Conservation (phyloP, 2,329 filamentous ascomycete genomes). For the Aspergillus fijiensis region DNA sequence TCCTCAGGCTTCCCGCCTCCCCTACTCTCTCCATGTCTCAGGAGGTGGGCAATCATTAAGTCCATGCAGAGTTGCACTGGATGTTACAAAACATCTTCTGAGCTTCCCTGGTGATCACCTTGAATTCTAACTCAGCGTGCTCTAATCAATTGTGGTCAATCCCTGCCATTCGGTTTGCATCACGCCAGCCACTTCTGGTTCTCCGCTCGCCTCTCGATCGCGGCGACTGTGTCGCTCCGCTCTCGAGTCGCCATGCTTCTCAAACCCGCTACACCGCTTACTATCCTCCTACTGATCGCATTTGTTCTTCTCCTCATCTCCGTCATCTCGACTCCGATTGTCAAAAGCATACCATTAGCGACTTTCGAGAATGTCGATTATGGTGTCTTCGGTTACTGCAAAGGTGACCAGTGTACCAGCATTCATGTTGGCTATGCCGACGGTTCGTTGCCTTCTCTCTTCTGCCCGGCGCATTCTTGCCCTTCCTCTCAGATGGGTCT, state of each 20-base stretch:
- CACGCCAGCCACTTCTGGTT: background rate
- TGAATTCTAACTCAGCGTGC: background rate
- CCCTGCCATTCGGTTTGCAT: background rate
- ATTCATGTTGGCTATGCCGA: conserved; percentile 84
- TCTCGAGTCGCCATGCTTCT: conserved; percentile 62
- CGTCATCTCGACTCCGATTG: conserved; percentile 86
- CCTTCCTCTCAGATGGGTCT: background rate
- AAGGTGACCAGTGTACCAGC: conserved; percentile 62
- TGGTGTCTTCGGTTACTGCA: conserved; percentile 91
- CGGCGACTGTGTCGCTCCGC: conserved; percentile 11
- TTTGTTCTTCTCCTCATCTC: conserved; percentile 84
- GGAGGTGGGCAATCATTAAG: background rate
- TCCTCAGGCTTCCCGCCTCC: background rate
- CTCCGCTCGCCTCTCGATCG: conserved; percentile 4
- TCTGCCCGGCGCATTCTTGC: conserved; percentile 3
- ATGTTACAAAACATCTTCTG: background rate
- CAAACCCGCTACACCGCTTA: conserved; percentile 87
- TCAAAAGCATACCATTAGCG: conserved; percentile 80
- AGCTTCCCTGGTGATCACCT: background rate
- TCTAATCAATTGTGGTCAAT: background rate
- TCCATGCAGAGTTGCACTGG: background rate
- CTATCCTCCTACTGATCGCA: conserved; percentile 78
- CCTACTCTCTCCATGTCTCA: background rate
- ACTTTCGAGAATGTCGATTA: conserved; percentile 74
- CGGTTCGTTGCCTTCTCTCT: conserved; percentile 55